A percentile compares a stretch with the other conserved stretches of the same genome.
Evolutionary conservation across 2,329 filamentous ascomycete species (phyloP).

Genomic region (Botryosphaeria agaves): DNA sequence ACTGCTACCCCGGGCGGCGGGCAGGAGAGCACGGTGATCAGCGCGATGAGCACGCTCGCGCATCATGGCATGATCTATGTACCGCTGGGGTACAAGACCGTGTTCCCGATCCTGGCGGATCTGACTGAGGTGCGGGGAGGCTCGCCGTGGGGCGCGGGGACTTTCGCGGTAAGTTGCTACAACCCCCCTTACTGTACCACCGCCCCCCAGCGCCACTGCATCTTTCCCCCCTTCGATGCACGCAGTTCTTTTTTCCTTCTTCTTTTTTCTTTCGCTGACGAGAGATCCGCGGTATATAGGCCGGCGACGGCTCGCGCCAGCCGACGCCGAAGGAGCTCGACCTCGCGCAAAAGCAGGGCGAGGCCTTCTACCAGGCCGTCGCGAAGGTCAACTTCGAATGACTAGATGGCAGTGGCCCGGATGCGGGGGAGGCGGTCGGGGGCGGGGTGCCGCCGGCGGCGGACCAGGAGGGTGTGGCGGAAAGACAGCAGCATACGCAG

Average conservation of each 20-base stretch:
- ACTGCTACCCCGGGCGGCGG: slow-evolving; percentile 76
- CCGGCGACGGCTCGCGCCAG: slow-evolving; percentile 65
- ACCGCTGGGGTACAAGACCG: slow-evolving; percentile 79
- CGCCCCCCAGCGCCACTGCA: too few species aligned
- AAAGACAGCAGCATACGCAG: slow-evolving; percentile 3
- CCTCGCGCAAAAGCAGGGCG: slow-evolving; percentile 68
- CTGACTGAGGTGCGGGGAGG: slow-evolving; percentile 72
- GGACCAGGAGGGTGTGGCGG: slow-evolving; percentile 2
- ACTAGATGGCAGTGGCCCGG: slow-evolving; percentile 48
- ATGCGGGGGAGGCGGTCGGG: slow-evolving; percentile 10
- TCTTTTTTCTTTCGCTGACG: background rate
- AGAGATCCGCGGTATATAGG: slow-evolving; percentile 15
- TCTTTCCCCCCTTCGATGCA: too few species aligned
- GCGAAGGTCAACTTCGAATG: slow-evolving; percentile 54
- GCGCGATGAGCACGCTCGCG: slow-evolving; percentile 65
- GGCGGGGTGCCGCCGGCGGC: slow-evolving; percentile 5
- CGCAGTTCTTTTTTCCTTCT: background rate
- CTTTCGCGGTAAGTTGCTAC: slow-evolving; percentile 51
- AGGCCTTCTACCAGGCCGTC: slow-evolving; percentile 64
- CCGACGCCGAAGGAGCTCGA: slow-evolving; percentile 59
- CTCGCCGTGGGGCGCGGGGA: slow-evolving; percentile 83
- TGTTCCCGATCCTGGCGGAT: slow-evolving; percentile 53
- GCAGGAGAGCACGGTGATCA: slow-evolving; percentile 75
- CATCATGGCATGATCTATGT: slow-evolving; percentile 96
- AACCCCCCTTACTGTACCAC: too few species aligned